A percentile compares a stretch with the other conserved stretches of the same genome.
Evolutionary conservation across 108 stramenopile species (phyloP).

Genomic region (Nitzschia putrida): DNA sequence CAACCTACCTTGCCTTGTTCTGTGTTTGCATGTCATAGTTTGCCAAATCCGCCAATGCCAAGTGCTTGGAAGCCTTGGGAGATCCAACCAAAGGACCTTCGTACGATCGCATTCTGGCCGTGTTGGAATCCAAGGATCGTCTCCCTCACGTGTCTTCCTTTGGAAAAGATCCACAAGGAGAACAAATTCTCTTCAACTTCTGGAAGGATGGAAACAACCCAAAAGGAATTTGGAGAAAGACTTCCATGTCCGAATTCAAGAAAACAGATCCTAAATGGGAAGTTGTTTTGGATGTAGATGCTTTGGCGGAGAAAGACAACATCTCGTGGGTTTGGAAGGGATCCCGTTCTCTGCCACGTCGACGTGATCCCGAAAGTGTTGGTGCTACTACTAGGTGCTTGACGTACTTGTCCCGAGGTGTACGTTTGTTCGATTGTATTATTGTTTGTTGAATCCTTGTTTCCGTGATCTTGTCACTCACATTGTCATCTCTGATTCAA

Average conservation of each 20-base stretch:
- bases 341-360: slow-evolving; percentile 51
- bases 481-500: background rate
- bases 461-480: background rate
- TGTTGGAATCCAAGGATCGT: slow-evolving; percentile 70
- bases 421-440: background rate
- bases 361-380: slow-evolving; percentile 53
- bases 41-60: slow-evolving; percentile 70
- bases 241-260: slow-evolving; percentile 65
- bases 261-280: slow-evolving; percentile 67
- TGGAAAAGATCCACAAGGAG: slow-evolving; percentile 58
- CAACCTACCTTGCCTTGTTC: background rate
- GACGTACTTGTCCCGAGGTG: slow-evolving; percentile 73
- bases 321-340: slow-evolving; percentile 92
- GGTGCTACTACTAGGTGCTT: slow-evolving; percentile 64
- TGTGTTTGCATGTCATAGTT: slow-evolving; percentile 33
- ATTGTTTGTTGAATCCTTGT: background rate
- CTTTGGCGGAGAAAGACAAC: slow-evolving; percentile 61
- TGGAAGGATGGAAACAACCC: slow-evolving; percentile 78
- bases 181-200: slow-evolving; percentile 69
- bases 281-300: slow-evolving; percentile 87
- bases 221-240: slow-evolving; percentile 85
- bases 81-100: slow-evolving; percentile 58
- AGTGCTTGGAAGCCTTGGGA: slow-evolving; percentile 60
- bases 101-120: slow-evolving; percentile 56
- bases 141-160: slow-evolving; percentile 60